phyloP scores from a whole-genome alignment of 176 grass and related monocot species.

The Elymus sibiricus region DNA sequence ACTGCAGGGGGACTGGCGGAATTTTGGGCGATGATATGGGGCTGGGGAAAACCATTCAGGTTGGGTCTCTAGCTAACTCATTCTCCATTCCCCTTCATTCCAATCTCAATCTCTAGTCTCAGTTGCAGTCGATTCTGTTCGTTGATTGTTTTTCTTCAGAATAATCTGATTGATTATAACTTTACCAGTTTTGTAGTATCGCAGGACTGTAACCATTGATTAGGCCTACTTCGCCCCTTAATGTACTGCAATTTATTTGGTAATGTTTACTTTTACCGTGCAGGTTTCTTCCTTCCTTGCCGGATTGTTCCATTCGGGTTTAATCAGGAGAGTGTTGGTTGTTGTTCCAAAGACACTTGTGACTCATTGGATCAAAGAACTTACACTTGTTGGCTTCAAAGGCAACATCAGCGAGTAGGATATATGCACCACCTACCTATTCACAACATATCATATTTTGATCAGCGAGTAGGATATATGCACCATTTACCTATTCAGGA shows the following conservation, averaged over 20 bases:
- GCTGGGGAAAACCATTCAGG: conserved; percentile 93
- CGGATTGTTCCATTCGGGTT: conserved; percentile 59
- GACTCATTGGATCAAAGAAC: conserved; percentile 69
- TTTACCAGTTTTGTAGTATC: background rate
- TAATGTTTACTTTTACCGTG: background rate
- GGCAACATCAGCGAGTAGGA: conserved; percentile 63
- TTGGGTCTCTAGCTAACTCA: background rate
- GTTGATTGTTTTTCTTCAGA: background rate
- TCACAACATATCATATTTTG: too few relatives aligned
- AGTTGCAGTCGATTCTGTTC: background rate
- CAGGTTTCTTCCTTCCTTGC: conserved; percentile 82
- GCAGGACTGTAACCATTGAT: background rate
- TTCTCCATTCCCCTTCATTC: background rate
- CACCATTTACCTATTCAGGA: too few relatives aligned
- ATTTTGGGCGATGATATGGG: conserved; percentile 82
- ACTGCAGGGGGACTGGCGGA: conserved; percentile 46
- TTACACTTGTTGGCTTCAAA: conserved; percentile 56
- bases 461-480: too few relatives aligned
- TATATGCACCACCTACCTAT: background rate
- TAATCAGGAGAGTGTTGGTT: conserved; percentile 73
- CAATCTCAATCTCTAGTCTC: background rate
- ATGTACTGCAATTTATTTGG: background rate
- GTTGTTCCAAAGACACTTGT: conserved; percentile 82
- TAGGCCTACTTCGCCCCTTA: background rate
- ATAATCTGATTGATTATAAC: background rate